Base-by-base conservation (phyloP, 129 eudicot species). In the Centrapalus pauciflorus region DNA sequence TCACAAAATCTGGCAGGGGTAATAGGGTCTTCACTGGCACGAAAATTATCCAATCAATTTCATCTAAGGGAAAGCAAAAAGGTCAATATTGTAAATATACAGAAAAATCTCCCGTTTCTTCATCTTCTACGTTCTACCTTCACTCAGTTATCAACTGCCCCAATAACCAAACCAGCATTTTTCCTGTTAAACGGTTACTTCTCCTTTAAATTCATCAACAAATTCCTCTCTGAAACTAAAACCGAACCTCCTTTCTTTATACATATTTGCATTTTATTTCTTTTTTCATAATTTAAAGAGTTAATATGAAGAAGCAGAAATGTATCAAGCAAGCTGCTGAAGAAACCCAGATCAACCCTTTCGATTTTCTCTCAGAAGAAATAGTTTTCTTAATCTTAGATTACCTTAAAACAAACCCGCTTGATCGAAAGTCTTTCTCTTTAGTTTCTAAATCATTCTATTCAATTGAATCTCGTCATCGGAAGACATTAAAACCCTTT, bases 381-480 rank as follows among this genome's bases (percentile, higher is more conserved):
- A 72, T 94, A 41, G 60, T 89, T 10, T 89, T 80, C 71, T 19
- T 73, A 14, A 77, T 94, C 81, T 80, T 94, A 26, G 99, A 89
- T 74, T 73, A 35, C 77, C 84, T 90, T 48, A 35, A 62, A 23
- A 74, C 76, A 66, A 69, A 76, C 81, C 83, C 96, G 57, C 29
- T 70, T 50, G 96, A 83, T 72, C 63, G 29, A 10, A 94, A 94
- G 58, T 77, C 99, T 5, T 94, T 94, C 72, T 89, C 99, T 11
- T 74, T 82, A 4, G 97, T 81, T 1, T 82, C 84, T 45, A 84
- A 70, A 65, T 86, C 95, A 5, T 89, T 89, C 71, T 62, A 84
- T 54, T 37, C 78, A 0, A 48, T 82, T 49, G 99, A 94, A 71
- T 86, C 97, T 32, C 84, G 63, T 6, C 95, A 94, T 20, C 83